Evolutionary conservation across 495 filamentous ascomycete genomes (phyloP).

Genomic region (Penicillium flavigenum): DNA sequence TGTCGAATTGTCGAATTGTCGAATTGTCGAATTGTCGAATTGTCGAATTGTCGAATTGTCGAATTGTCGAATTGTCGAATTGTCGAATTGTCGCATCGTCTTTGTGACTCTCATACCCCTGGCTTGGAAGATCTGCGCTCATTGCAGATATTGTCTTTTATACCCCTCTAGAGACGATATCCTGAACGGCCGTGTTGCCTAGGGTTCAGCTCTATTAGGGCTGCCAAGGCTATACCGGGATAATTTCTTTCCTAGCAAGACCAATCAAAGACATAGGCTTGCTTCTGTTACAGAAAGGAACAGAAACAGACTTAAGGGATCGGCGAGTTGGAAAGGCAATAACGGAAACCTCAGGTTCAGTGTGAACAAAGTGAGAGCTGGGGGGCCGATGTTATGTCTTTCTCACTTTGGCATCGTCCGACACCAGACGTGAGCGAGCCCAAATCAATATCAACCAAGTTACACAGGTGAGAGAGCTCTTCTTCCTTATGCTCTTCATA

Average conservation of each 20-base stretch:
- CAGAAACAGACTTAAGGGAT: not conserved
- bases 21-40: not conserved
- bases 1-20: not conserved
- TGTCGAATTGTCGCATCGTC: not conserved
- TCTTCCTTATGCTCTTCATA: not conserved
- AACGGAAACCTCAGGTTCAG: not conserved
- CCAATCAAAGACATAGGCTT: not conserved
- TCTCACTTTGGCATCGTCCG: constrained; percentile 3
- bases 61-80: not conserved
- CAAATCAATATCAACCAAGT: not conserved
- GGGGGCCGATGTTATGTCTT: constrained; percentile 8
- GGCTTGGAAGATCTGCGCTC: no score
- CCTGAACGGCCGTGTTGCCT: not conserved
- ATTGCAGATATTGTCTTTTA: not conserved
- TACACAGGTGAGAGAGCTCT: not conserved
- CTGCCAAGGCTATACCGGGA: not conserved
- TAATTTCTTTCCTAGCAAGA: not conserved
- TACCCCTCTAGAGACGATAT: no score
- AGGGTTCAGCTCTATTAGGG: not conserved
- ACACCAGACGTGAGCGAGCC: constrained; percentile 4
- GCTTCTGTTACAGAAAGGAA: not conserved
- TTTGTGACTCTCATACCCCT: not conserved
- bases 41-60: not conserved
- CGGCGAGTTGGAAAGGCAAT: not conserved
- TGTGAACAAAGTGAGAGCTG: not conserved